These are phyloP conservation scores for Colletotrichum nymphaeae DNA, from an alignment of 2,329 filamentous ascomycete species.

Conservation along the genomic window DNA sequence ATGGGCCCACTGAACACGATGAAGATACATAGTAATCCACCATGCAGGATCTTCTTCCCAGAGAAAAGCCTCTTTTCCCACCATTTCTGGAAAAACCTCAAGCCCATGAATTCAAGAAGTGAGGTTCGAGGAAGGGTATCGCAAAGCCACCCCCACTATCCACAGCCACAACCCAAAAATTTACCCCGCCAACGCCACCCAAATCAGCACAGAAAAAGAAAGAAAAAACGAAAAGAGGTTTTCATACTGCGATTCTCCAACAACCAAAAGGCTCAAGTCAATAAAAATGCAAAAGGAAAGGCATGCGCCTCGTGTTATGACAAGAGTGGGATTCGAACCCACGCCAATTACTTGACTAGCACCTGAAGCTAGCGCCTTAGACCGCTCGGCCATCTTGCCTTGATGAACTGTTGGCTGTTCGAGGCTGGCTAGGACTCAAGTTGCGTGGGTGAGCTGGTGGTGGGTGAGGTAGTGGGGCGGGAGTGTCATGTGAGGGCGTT, in stretches of 20 bases:
- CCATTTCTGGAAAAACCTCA: neutral
- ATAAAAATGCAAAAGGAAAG: accelerated
- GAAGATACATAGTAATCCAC: no score
- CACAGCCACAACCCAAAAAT: neutral
- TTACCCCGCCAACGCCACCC: neutral
- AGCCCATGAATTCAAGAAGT: no score
- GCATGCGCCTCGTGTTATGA: neutral
- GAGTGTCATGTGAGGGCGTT: neutral
- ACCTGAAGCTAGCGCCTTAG: slow-evolving; percentile 24
- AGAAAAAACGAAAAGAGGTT: neutral
- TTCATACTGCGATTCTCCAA: no score
- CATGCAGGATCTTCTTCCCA: no score
- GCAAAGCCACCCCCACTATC: neutral
- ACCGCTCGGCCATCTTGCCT: slow-evolving; percentile 22
- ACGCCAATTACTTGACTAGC: slow-evolving; percentile 23
- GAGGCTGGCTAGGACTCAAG: no score
- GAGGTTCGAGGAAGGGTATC: neutral
- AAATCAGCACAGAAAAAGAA: neutral
- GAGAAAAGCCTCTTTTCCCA: neutral
- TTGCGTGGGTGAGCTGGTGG: neutral
- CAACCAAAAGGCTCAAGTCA: neutral
- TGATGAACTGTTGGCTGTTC: neutral
- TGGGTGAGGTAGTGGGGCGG: neutral
- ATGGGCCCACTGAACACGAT: no score
- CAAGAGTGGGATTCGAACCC: slow-evolving; percentile 21